Evolutionary conservation across 2,329 filamentous ascomycete genomes (phyloP), one percentile per base, ranked within the genome.

Genomic region (Sphaerulina musiva): DNA sequence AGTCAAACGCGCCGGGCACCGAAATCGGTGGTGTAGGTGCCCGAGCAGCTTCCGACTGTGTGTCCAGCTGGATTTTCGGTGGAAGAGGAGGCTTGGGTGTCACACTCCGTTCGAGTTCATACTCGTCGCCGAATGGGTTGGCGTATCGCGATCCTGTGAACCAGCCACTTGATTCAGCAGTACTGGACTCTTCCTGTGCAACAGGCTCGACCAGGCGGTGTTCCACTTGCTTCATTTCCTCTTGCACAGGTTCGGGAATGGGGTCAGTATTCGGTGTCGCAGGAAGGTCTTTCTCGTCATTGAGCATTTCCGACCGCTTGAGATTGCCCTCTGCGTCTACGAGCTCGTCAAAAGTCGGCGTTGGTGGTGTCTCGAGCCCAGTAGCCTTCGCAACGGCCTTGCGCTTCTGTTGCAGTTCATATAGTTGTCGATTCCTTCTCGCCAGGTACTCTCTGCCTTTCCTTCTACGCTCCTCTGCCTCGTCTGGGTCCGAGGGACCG

Each of bases 111-210:
- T 69, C 67, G 26, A 71, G 48, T 9, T 64, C 68, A 46, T 66
- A 69, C 53, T 73, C 72, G 54, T 78, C 74, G 11, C 69, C 66
- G 59, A 78, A 78, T 4, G 76, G 75, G 48, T 77, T 74, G 1
- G 70, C 69, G 26, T 70, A 70, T 4, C 64, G 63, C 26, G 74
- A 66, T 12, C 75, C 75, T 46, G 68, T 62, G 10, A 68, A 65
- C 59, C 75, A 73, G 4, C 70, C 73, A 67, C 51, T 68, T 41
- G 55, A 46, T 6, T 6, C 6, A 29, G 26, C 26, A n/a, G 52
- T 51, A 44, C 53, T 57, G 17, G 64, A 61, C 17, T 59, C 54
- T 14, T 23, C 56, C 36, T 45, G 31, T 17, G 54, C 60, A 1
- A 66, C 40, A 5, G 64, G 61, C 12, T 63, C 58, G 9, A 45